Base-by-base conservation (phyloP, 345 rosid genomes). In the Hibiscus mutabilis region DNA sequence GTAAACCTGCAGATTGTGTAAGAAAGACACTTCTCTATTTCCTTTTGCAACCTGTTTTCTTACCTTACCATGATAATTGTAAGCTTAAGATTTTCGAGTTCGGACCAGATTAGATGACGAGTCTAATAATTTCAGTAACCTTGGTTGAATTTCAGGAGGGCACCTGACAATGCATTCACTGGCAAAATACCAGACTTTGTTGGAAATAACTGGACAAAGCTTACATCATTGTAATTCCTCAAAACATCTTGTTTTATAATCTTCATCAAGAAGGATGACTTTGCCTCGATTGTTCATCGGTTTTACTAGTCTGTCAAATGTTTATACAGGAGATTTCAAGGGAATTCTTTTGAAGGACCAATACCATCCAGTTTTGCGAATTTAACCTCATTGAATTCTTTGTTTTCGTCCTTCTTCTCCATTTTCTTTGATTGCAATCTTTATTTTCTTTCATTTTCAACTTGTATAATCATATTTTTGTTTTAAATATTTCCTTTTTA, bases 1-100 rank as follows among this genome's bases (percentile, higher is more conserved):
- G 82, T 79, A 73, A 73, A 83, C 65, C 59, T 90, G 82, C 73
- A 75, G 79, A 83, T 77, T 58, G 73, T 90, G 92, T 90, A 77
- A 84, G 96, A 84, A 19, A 19, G 51, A 42, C 5, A 14, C 15
- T 0, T 22, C 49, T 25, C 40, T 4, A n/a, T 60, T 60, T 21
- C 66, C 22, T 29, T 33, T 44, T 66, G 22, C 42, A 31, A 70
- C 40, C 40, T 35, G 40, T 9, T 35, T 35, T 1, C 8, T 35
- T 35, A 6, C 40, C 40, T 35, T 35, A 35, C 1, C 40, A 35
- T 35, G 40, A 35, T 35, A 35, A 35, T 35, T 35, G 8, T 35
- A 35, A 35, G 40, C 40, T 0, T 35, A 35, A 35, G 40, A 35
- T 35, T 35, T 35, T 35, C 40, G 40, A 35, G 40, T 35, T 35